Evolutionary conservation across 2,329 filamentous ascomycete genomes (phyloP).

Genomic region (Fusarium ambrosium): DNA sequence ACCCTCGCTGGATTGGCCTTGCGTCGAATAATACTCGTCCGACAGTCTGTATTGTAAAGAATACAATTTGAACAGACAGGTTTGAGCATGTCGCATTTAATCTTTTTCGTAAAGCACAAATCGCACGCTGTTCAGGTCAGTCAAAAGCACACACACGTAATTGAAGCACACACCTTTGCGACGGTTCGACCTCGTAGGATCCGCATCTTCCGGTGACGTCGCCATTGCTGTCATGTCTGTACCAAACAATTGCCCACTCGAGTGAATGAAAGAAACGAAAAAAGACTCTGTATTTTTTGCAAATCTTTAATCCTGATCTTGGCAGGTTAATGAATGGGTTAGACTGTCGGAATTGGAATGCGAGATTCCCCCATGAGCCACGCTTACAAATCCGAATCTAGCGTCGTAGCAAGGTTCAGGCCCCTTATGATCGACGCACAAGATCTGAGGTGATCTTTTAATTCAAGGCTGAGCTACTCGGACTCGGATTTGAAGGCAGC

Average conservation of each 20-base stretch:
- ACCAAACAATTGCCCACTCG: no score
- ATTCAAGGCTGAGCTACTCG: background rate
- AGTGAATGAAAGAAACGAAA: no score
- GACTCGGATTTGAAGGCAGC: background rate
- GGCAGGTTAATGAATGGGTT: background rate
- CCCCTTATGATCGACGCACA: background rate
- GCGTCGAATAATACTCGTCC: conserved; percentile 44
- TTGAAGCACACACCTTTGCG: conserved; percentile 34
- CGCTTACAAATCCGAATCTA: conserved; percentile 39
- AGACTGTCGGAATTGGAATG: background rate
- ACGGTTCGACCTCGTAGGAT: conserved; percentile 34
- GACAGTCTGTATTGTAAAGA: conserved; percentile 58
- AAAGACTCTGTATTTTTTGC: background rate
- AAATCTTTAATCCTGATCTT: background rate
- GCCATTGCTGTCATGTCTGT: background rate
- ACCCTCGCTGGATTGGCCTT: conserved; percentile 42
- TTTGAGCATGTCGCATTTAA: conserved; percentile 61
- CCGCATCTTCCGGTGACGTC: conserved; percentile 27
- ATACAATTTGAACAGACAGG: conserved; percentile 60
- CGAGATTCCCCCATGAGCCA: background rate
- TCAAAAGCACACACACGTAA: background rate
- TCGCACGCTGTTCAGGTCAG: conserved; percentile 53
- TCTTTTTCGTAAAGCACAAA: conserved; percentile 61
- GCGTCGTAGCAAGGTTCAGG: background rate
- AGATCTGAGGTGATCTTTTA: background rate